Percentiles rank a stretch among this genome's conserved stretches.
Evolutionary conservation across 305 asterid species (phyloP).

Genomic region (Fraxinus velutina): DNA sequence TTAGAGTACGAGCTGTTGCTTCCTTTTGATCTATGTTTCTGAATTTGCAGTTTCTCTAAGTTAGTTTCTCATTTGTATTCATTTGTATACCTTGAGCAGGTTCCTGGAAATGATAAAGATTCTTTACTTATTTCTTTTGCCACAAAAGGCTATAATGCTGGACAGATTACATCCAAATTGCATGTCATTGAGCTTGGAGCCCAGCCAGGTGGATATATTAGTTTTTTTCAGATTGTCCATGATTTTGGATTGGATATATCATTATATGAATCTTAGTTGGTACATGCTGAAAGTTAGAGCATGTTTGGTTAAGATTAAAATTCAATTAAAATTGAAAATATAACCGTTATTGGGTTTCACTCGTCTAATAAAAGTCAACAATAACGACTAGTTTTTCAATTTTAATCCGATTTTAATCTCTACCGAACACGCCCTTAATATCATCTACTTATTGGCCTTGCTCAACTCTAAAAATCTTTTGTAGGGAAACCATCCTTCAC

Average conservation of each 20-base stretch:
- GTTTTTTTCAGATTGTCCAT: not conserved
- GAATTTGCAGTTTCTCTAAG: constrained; percentile 14
- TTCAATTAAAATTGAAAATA: too few relatives aligned
- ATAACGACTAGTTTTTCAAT: too few relatives aligned
- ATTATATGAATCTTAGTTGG: not conserved
- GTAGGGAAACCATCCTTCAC: constrained; percentile 90
- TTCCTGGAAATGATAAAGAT: constrained; percentile 81
- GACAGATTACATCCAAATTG: constrained; percentile 79
- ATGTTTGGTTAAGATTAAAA: too few relatives aligned
- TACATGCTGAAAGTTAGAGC: not conserved
- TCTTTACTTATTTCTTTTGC: constrained; percentile 93
- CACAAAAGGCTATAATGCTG: constrained; percentile 68
- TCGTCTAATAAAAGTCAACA: too few relatives aligned
- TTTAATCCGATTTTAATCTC: too few relatives aligned
- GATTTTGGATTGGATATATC: constrained; percentile 2
- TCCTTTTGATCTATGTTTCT: constrained; percentile 18
- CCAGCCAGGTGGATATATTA: constrained; percentile 65
- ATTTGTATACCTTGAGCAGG: constrained; percentile 41
- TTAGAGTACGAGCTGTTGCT: constrained; percentile 51
- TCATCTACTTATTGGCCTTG: not conserved
- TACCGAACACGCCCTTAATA: too few relatives aligned
- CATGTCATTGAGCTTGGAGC: constrained; percentile 98
- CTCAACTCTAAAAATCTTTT: constrained; percentile 15
- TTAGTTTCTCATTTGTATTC: constrained; percentile 9
- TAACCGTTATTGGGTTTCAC: too few relatives aligned